phyloP scores from a whole-genome alignment of 2,329 filamentous ascomycete species.

The Ciborinia camelliae region DNA sequence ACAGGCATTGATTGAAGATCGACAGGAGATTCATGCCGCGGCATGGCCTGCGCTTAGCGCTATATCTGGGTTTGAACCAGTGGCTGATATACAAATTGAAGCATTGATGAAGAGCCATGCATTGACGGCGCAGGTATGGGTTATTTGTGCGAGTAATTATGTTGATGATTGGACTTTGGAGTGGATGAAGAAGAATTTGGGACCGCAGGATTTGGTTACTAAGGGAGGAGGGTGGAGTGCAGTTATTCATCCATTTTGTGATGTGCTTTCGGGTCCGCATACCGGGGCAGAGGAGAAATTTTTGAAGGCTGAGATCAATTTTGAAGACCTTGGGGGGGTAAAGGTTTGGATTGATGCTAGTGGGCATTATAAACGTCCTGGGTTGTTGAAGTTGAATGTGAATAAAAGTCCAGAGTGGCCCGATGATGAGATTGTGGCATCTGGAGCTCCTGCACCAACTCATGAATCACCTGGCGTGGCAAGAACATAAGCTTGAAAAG shows the following conservation, averaged over 20 bases:
- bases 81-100: slow-evolving; percentile 38
- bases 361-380: slow-evolving; percentile 18
- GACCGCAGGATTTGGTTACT: slow-evolving; percentile 1
- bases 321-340: neutral
- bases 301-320: slow-evolving; percentile 1
- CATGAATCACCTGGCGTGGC: no score
- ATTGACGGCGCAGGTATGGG: slow-evolving; percentile 45
- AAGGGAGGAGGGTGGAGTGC: slow-evolving; percentile 8
- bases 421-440: neutral
- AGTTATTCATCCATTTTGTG: slow-evolving; percentile 12
- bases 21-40: neutral
- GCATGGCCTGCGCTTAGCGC: neutral
- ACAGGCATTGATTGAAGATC: slow-evolving; percentile 1
- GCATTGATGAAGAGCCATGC: slow-evolving; percentile 47
- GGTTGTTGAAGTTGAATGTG: neutral
- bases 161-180: slow-evolving; percentile 43
- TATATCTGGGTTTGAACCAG: neutral
- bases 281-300: slow-evolving; percentile 6
- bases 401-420: neutral
- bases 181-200: slow-evolving; percentile 26
- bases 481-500: no score
- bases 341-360: slow-evolving; percentile 18
- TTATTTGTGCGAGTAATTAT: slow-evolving; percentile 43
- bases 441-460: neutral
- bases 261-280: slow-evolving; percentile 3